Evolutionary conservation across 352 stramenopile species (phyloP).

Genomic region (Thraustotheca clavata): DNA sequence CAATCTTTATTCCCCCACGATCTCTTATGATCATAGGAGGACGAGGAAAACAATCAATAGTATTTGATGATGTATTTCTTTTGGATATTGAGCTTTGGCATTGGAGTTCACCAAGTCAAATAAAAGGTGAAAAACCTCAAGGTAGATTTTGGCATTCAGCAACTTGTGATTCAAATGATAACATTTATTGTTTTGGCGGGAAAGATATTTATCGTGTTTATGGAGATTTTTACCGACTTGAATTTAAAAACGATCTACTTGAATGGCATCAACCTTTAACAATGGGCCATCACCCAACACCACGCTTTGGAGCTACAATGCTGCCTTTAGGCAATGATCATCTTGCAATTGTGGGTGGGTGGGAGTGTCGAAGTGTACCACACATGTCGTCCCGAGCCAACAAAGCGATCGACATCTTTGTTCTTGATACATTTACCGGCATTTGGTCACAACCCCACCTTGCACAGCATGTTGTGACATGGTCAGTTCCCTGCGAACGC

Average conservation of each 20-base stretch:
- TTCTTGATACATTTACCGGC: constrained; percentile 37
- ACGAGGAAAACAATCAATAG: neutral
- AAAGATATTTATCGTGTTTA: constrained; percentile 18
- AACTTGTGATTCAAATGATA: neutral
- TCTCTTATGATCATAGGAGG: constrained; percentile 14
- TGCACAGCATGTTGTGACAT: constrained; percentile 30
- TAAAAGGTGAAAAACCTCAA: neutral
- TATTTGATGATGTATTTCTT: constrained; percentile 8
- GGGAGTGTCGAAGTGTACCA: constrained; percentile 4
- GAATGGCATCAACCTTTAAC: neutral
- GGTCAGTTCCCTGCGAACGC: constrained; percentile 28
- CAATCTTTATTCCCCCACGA: neutral
- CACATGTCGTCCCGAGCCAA: neutral
- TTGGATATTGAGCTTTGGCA: neutral
- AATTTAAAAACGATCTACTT: neutral
- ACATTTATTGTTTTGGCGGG: constrained; percentile 6
- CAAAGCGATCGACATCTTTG: constrained; percentile 31
- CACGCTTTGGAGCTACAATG: constrained; percentile 10
- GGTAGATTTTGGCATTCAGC: constrained; percentile 13
- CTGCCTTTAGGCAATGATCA: neutral
- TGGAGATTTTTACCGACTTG: neutral
- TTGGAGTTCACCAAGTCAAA: neutral
- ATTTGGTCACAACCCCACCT: constrained; percentile 44
- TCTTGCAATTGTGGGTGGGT: constrained; percentile 4
- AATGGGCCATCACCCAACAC: constrained; percentile 2